Evolutionary conservation across 257 asterid species (phyloP).

Genomic region (Anisodus acutangulus): DNA sequence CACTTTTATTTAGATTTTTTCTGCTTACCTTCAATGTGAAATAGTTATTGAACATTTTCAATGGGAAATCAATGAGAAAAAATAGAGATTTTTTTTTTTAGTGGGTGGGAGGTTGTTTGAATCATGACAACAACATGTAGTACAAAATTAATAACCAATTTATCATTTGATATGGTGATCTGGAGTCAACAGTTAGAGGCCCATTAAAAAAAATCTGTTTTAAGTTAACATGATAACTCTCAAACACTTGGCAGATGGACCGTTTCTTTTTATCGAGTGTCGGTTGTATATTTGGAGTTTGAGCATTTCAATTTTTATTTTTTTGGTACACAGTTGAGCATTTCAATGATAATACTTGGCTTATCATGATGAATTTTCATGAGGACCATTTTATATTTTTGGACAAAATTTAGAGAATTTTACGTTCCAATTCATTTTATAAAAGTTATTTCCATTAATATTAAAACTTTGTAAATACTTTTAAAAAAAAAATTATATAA

Average conservation of each 20-base stretch:
- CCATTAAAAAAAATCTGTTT: background rate
- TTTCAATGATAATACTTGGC: background rate
- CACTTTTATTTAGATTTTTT: too few species aligned
- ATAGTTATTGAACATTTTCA: too few species aligned
- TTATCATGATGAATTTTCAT: background rate
- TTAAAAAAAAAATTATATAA: too few species aligned
- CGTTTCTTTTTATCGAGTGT: background rate
- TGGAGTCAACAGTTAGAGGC: background rate
- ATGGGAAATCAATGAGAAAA: too few species aligned
- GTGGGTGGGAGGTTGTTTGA: too few species aligned
- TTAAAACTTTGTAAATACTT: too few species aligned
- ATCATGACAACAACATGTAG: constrained; percentile 2
- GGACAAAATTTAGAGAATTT: background rate
- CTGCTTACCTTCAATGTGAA: too few species aligned
- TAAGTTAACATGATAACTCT: constrained; percentile 16
- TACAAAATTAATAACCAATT: background rate
- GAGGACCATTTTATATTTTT: background rate
- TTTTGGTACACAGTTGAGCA: too few species aligned
- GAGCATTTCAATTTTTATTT: background rate
- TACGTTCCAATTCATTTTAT: too few species aligned
- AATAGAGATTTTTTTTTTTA: too few species aligned
- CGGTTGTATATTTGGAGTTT: background rate
- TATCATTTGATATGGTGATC: constrained; percentile 8
- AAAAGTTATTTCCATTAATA: too few species aligned
- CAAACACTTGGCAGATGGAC: constrained; percentile 1